A percentile compares a stretch with the other conserved stretches of the same genome.
Conservation (phyloP, 164 flowering plant genomes). For the Berberis vulgaris region DNA sequence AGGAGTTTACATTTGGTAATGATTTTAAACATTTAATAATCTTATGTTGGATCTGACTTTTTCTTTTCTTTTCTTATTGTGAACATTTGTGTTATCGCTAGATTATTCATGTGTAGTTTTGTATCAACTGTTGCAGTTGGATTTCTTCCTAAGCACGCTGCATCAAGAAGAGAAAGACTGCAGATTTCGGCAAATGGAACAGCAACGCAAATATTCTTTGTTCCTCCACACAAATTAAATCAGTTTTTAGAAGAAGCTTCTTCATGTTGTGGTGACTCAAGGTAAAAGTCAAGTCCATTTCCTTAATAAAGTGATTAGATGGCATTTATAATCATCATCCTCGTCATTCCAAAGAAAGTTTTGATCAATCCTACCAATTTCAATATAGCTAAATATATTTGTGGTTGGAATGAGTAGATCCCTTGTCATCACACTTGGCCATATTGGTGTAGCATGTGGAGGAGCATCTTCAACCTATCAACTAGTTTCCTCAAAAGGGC, state of each 20-base stretch:
- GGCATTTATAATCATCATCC: not conserved
- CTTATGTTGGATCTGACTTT: not conserved
- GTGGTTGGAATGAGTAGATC: no score
- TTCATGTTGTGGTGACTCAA: conserved; percentile 45
- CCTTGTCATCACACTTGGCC: no score
- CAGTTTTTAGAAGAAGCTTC: conserved; percentile 76
- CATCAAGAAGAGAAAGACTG: conserved; percentile 66
- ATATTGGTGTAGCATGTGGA: no score
- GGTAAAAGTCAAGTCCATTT: conserved; percentile 25
- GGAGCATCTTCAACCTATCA: no score
- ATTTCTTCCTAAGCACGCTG: conserved; percentile 76
- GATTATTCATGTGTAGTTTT: conserved; percentile 3
- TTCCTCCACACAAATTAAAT: conserved; percentile 86
- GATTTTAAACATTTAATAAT: conserved; percentile 6
- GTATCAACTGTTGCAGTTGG: conserved; percentile 52
- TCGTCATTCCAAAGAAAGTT: no score
- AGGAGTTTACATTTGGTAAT: conserved; percentile 88
- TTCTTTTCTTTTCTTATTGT: no score
- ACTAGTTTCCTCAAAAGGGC: no score
- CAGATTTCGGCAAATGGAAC: conserved; percentile 52
- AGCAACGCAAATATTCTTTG: conserved; percentile 86
- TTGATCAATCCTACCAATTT: no score
- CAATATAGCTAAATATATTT: no score
- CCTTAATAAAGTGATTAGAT: not conserved
- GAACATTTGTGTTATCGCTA: no score